Evolutionary conservation across 2,329 filamentous ascomycete genomes (phyloP).

Genomic region (Paecilomyces sp.): DNA sequence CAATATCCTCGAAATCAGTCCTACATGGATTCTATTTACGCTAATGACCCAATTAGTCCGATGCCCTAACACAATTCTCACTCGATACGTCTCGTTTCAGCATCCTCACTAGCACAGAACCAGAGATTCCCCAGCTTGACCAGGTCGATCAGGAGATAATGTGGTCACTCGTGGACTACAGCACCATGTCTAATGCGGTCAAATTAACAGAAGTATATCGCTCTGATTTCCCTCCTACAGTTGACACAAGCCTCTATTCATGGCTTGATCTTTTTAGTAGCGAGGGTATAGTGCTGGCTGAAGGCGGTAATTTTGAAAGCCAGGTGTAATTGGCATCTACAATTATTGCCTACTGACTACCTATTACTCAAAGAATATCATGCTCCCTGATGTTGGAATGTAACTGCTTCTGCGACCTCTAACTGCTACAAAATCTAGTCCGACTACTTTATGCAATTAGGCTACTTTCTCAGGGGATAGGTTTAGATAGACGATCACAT

Average conservation of each 20-base stretch:
- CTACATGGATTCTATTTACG: not conserved
- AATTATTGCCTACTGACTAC: too few species aligned
- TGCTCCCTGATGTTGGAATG: too few species aligned
- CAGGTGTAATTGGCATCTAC: not conserved
- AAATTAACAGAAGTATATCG: not conserved
- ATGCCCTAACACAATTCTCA: not conserved
- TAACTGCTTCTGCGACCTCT: too few species aligned
- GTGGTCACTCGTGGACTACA: not conserved
- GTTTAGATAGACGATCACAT: too few species aligned
- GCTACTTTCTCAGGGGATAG: too few species aligned
- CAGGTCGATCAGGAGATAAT: not conserved
- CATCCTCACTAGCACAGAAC: not conserved
- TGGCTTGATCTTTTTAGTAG: not conserved
- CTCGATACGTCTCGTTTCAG: not conserved
- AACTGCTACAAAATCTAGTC: too few species aligned
- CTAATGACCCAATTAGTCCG: not conserved
- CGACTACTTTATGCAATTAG: too few species aligned
- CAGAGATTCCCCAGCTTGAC: not conserved
- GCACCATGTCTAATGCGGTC: not conserved
- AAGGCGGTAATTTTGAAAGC: not conserved
- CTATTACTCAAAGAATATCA: too few species aligned
- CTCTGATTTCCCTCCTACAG: not conserved
- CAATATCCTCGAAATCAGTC: not conserved
- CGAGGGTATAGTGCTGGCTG: not conserved
- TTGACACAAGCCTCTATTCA: not conserved